phyloP scores from a whole-genome alignment of 2,329 filamentous ascomycete genomes.

The Pseudovirgaria hyperparasitica region DNA sequence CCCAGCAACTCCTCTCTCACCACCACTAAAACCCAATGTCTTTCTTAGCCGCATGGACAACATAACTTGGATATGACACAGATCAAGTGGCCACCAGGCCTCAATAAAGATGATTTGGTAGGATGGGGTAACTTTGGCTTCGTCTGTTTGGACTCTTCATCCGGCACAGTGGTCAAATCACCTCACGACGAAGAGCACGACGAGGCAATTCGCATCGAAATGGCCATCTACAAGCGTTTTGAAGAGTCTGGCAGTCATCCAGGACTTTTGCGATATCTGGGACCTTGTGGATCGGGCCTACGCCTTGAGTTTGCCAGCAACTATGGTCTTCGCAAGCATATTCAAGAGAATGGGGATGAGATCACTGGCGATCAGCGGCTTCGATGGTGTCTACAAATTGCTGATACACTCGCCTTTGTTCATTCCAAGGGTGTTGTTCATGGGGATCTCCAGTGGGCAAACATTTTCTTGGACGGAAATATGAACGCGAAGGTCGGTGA shows the following conservation, averaged over 20 bases:
- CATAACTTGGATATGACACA: constrained; percentile 6
- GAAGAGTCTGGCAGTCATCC: constrained; percentile 6
- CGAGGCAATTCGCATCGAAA: constrained; percentile 6
- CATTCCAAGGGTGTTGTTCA: constrained; percentile 9
- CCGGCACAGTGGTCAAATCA: constrained; percentile 8
- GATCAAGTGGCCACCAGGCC: constrained; percentile 7
- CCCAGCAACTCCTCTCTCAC: too few species aligned
- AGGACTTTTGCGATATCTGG: constrained; percentile 6
- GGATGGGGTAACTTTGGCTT: constrained; percentile 5
- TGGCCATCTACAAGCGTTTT: constrained; percentile 8
- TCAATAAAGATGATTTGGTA: constrained; percentile 5
- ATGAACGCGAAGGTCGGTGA: constrained; percentile 6
- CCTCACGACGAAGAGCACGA: constrained; percentile 6
- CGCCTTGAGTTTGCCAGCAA: constrained; percentile 6
- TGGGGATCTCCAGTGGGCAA: constrained; percentile 8
- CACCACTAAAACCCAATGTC: too few species aligned
- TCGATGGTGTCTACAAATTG: constrained; percentile 3
- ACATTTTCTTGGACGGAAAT: constrained; percentile 8
- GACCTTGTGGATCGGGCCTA: constrained; percentile 6
- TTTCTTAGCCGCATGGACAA: too few species aligned
- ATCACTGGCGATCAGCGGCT: constrained; percentile 5
- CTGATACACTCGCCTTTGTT: constrained; percentile 8
- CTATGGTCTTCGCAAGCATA: constrained; percentile 3
- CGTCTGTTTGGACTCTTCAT: constrained; percentile 6
- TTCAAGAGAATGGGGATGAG: constrained; percentile 5